Evolutionary conservation across 2,329 filamentous ascomycete genomes (phyloP).

Genomic region (Fonsecaea nubica): DNA sequence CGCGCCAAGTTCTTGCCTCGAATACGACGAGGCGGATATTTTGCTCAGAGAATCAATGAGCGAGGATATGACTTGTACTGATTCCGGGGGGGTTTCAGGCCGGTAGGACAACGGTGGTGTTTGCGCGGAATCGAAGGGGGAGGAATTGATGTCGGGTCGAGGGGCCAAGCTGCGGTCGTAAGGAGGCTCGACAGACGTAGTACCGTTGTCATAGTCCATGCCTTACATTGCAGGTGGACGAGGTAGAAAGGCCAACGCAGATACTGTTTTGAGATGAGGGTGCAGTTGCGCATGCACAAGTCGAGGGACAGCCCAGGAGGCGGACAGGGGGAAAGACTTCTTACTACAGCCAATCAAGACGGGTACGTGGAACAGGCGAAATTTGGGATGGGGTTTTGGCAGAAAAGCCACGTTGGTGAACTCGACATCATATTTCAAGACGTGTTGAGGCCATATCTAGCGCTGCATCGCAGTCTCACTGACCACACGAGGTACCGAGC

Average conservation of each 20-base stretch:
- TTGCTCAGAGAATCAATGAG: slow-evolving; percentile 67
- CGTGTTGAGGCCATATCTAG: slow-evolving; percentile 6
- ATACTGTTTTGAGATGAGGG: slow-evolving; percentile 10
- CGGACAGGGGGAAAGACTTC: slow-evolving; percentile 14
- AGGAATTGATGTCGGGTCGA: slow-evolving; percentile 10
- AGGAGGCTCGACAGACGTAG: slow-evolving; percentile 22
- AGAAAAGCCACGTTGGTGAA: background rate
- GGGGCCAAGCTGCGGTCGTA: slow-evolving; percentile 15
- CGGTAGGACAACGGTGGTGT: slow-evolving; percentile 9
- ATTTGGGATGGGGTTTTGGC: slow-evolving; percentile 21
- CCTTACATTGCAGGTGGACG: slow-evolving; percentile 27
- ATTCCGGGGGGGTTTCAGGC: slow-evolving; percentile 22
- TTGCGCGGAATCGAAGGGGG: slow-evolving; percentile 9
- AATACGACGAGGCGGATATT: slow-evolving; percentile 62
- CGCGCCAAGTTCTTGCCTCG: slow-evolving; percentile 7
- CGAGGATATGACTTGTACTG: slow-evolving; percentile 58
- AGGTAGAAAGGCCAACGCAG: background rate
- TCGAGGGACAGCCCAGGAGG: slow-evolving; percentile 16
- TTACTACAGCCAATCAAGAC: slow-evolving; percentile 23
- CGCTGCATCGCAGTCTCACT: slow-evolving; percentile 2
- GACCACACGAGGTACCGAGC: background rate
- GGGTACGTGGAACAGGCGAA: slow-evolving; percentile 15
- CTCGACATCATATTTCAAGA: background rate
- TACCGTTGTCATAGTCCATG: slow-evolving; percentile 29
- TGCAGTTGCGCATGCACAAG: slow-evolving; percentile 20